These are phyloP conservation scores for Collybia sordida DNA, from an alignment of 768 basidiomycete genomes.

Conservation along the genomic window DNA sequence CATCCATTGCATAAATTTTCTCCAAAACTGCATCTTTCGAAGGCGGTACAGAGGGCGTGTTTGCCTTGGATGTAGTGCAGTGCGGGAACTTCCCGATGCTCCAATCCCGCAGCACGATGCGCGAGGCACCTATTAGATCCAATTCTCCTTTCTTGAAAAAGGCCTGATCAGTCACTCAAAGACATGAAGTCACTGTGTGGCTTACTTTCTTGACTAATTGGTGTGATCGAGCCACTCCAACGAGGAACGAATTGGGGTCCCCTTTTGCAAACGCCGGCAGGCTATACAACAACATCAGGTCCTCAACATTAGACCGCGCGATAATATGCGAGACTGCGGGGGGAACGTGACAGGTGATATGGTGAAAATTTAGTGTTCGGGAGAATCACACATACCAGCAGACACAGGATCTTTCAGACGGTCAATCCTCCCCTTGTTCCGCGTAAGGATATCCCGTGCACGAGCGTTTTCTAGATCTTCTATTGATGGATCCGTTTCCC, in stretches of 20 bases:
- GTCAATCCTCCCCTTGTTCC: constrained; percentile 81
- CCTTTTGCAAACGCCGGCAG: constrained; percentile 76
- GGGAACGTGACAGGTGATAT: constrained; percentile 3
- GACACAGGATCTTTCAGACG: constrained; percentile 77
- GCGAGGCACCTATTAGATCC: constrained; percentile 74
- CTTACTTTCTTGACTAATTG: constrained; percentile 77
- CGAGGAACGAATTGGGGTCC: constrained; percentile 71
- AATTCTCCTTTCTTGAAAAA: constrained; percentile 44
- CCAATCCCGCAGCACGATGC: constrained; percentile 86
- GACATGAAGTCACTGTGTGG: neutral
- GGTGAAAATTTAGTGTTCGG: constrained; percentile 6
- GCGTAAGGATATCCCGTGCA: constrained; percentile 73
- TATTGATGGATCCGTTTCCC: constrained; percentile 38
- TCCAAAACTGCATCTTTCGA: constrained; percentile 11
- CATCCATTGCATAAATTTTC: constrained; percentile 47
- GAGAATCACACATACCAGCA: constrained; percentile 50
- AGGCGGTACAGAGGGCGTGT: constrained; percentile 9
- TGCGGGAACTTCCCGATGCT: constrained; percentile 68
- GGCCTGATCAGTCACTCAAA: constrained; percentile 6
- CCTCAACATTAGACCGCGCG: constrained; percentile 66
- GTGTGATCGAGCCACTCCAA: constrained; percentile 71
- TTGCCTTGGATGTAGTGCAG: constrained; percentile 58
- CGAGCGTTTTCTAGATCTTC: constrained; percentile 40
- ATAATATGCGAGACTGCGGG: constrained; percentile 66
- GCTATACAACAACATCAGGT: constrained; percentile 87